phyloP scores from a whole-genome alignment of 2,329 filamentous ascomycete genomes.

The Cercospora janseana region DNA sequence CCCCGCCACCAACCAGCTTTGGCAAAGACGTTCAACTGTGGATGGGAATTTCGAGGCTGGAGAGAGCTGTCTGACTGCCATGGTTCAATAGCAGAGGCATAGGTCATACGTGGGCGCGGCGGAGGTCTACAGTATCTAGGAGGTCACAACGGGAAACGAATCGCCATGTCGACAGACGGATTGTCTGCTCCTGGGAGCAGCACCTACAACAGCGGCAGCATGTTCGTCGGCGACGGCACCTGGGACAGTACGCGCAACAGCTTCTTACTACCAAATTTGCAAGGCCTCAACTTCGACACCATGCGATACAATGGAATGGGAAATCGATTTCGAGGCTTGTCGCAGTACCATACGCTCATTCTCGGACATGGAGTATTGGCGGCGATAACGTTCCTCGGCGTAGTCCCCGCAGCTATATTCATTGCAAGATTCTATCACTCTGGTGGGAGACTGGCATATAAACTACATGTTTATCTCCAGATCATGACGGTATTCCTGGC shows the following conservation, averaged over 20 bases:
- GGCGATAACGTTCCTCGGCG: slow-evolving; percentile 69
- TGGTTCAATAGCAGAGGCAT: not conserved
- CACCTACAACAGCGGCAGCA: slow-evolving; percentile 69
- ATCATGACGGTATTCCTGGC: slow-evolving; percentile 65
- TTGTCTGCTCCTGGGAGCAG: slow-evolving; percentile 70
- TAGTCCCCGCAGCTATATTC: slow-evolving; percentile 73
- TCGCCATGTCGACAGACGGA: slow-evolving; percentile 32
- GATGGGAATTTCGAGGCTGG: not conserved
- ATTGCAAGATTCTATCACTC: slow-evolving; percentile 68
- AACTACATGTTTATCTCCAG: slow-evolving; percentile 72
- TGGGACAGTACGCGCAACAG: slow-evolving; percentile 76
- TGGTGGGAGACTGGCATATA: slow-evolving; percentile 55
- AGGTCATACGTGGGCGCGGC: not conserved
- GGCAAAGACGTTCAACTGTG: not conserved
- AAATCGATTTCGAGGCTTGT: slow-evolving; percentile 69
- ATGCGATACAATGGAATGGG: slow-evolving; percentile 88
- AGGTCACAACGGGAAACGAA: not conserved
- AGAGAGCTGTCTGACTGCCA: not conserved
- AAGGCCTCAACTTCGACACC: slow-evolving; percentile 74
- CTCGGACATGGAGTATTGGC: slow-evolving; percentile 70
- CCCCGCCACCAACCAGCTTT: not conserved
- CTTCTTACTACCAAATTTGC: slow-evolving; percentile 74
- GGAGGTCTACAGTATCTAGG: not conserved
- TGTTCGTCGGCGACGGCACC: slow-evolving; percentile 77
- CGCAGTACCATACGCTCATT: slow-evolving; percentile 69